A percentile compares a stretch with the other conserved stretches of the same genome.
Conservation (phyloP, 345 rosid species). For the Gossypium anomalum region DNA sequence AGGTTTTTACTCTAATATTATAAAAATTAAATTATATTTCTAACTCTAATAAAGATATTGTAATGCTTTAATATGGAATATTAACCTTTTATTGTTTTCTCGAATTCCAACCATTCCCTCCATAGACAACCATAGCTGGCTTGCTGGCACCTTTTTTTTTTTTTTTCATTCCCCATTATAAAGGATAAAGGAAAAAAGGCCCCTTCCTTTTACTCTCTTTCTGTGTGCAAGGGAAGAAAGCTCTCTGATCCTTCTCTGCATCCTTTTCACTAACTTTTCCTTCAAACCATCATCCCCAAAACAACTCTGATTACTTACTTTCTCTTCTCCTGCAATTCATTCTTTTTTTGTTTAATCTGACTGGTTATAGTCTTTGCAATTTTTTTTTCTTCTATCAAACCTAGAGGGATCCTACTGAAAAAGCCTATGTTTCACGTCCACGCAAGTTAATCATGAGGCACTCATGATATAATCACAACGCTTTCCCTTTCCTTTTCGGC, state of each 20-base stretch:
- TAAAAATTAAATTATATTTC: no score
- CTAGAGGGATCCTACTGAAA: constrained; percentile 42
- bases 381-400: constrained; percentile 20
- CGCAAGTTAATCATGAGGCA: constrained; percentile 70
- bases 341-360: constrained; percentile 20
- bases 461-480: constrained; percentile 81
- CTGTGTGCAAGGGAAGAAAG: constrained; percentile 10
- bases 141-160: background rate
- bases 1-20: no score
- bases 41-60: background rate
- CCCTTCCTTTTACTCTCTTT: constrained; percentile 6
- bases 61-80: constrained; percentile 25
- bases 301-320: constrained; percentile 19
- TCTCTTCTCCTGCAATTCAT: constrained; percentile 21
- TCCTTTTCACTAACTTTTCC: constrained; percentile 38
- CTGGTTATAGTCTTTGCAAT: constrained; percentile 28
- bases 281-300: constrained; percentile 32
- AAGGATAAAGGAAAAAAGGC: constrained; percentile 14
- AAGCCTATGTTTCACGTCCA: constrained; percentile 39
- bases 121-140: constrained; percentile 15
- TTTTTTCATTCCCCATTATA: constrained; percentile 17
- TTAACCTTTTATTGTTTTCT: constrained; percentile 32
- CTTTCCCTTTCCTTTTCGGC: constrained; percentile 24
- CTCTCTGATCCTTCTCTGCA: constrained; percentile 32
- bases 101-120: constrained; percentile 47